Evolutionary conservation across 2,329 filamentous ascomycete genomes (phyloP), one percentile per base, ranked within the genome.

Genomic region (Drechmeria coniospora): DNA sequence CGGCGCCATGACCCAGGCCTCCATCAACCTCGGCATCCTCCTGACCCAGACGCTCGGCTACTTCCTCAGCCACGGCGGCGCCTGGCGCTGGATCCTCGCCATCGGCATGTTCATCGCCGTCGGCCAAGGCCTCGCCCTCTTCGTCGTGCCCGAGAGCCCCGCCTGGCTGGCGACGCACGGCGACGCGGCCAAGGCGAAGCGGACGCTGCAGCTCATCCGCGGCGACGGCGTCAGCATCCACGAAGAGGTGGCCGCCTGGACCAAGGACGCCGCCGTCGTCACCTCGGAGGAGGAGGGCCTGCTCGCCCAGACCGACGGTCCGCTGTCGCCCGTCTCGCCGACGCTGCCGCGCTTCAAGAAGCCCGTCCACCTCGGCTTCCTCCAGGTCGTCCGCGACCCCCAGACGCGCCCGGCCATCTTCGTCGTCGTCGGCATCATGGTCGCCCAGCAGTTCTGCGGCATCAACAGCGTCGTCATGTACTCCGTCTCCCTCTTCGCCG

Each of bases 391-490:
- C 21, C 63, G 57, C 15, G 70, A 87, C 40, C 65, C 74, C 0
- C 57, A 69, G 7, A 79, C 80, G 42, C 68, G 76, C 3, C 75
- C 73, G 0, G 79, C 79, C 28, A 75, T 92, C 29, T 64, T 90
- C 33, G 83, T 86, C 4, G 81, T 92, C 4, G 68, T 92, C 9
- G 84, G 82, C 1, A 76, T 92, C 40, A 94, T 95, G 86, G 65
- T 86, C 32, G 78, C 81, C 1, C 90, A 95, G 50, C 90, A 98
- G 50, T 64, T 94, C 21, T 87, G 80, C 32, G 87, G 83, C 25
- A 87, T 95, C 57, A 95, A 98, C 65, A 87, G 79, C 32, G 87
- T 95, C 46, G 79, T 95, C 54, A 94, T 98, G 86, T 98, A 98
- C 54, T 92, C 86, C 2, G 90, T 95, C 5, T 84, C 81, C 1